These are phyloP conservation scores for Colletotrichum sp. DNA, from an alignment of 2,329 filamentous ascomycete species.

Conservation along the genomic window DNA sequence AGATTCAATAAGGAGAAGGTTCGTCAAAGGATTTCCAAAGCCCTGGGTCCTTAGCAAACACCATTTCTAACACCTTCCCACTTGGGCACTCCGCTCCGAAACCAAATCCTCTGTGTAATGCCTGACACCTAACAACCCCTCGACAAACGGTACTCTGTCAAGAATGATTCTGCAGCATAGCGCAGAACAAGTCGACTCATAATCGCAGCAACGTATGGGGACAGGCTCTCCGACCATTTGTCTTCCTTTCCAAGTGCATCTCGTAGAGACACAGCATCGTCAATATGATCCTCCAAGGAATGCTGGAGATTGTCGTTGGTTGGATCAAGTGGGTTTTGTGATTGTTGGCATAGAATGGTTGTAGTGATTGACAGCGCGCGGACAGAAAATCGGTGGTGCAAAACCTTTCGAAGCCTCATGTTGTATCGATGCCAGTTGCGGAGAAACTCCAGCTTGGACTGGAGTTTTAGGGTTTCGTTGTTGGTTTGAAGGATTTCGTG, in stretches of 20 bases:
- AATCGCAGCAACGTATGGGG: neutral
- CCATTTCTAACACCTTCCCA: neutral
- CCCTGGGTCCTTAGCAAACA: neutral
- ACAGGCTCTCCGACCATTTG: neutral
- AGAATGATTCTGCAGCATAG: neutral
- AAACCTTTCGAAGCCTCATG: neutral
- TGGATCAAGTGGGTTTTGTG: neutral
- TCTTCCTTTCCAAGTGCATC: neutral
- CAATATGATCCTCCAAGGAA: neutral
- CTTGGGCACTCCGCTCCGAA: neutral
- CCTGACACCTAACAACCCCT: neutral
- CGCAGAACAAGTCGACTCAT: neutral
- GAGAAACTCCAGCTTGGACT: neutral
- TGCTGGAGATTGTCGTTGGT: neutral
- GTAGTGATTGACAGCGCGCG: neutral
- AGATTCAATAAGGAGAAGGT: no score
- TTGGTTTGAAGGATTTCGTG: neutral
- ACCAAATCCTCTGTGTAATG: neutral
- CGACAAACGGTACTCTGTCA: neutral
- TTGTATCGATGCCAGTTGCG: neutral
- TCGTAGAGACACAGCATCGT: neutral
- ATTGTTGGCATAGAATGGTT: neutral
- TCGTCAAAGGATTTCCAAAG: neutral
- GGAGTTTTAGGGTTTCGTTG: neutral
- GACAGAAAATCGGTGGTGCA: neutral